Evolutionary conservation across 306 rosid species (phyloP), one percentile per base, ranked within the genome.

Genomic region (Cucurbita pepo): DNA sequence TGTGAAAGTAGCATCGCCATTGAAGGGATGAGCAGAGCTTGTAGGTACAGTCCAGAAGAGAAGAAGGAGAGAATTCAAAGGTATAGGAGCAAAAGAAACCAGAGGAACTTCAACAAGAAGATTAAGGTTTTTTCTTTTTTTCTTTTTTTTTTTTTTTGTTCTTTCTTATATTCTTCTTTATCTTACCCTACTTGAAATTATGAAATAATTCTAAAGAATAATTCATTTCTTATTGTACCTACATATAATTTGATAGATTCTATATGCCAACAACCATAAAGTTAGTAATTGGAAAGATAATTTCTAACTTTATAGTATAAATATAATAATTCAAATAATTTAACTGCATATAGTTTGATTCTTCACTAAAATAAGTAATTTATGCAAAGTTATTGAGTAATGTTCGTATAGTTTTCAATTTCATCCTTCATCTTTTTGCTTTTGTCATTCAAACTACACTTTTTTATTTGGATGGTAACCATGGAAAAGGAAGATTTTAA

Each of bases 51-150:
- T 59, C 96, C 97, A 0, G 91, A 91, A 70, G 97, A 95, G 85
- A 95, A 88, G 89, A 95, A 85, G 38, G 81, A 83, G 44, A 86
- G 92, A 73, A 91, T 95, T 69, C 95, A 95, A 77, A 91, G 97
- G 79, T 95, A 95, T 43, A 84, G 81, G 78, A 85, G 13, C 80
- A 95, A 91, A 82, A 89, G 95, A 72, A 86, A 83, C 77, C 89
- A 81, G 80, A 88, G 99, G 83, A 95, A 95, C 83, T 95, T 95
- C 90, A 89, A 81, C 88, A 95, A 91, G 86, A 95, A 88, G 80
- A 89, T 95, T 56, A 91, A 95, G 99, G 99, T 88, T 25, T 11
- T 37, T 6, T 21, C 1, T 21, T 21, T 21, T 21, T 2, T 11
- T 12, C 22, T 4, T 56, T 40, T 4, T 56, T 40, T 13, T 52